Evolutionary conservation across 2,329 filamentous ascomycete species (phyloP), one percentile per base, ranked within the genome.

Genomic region (Incumbomyces delicatus): DNA sequence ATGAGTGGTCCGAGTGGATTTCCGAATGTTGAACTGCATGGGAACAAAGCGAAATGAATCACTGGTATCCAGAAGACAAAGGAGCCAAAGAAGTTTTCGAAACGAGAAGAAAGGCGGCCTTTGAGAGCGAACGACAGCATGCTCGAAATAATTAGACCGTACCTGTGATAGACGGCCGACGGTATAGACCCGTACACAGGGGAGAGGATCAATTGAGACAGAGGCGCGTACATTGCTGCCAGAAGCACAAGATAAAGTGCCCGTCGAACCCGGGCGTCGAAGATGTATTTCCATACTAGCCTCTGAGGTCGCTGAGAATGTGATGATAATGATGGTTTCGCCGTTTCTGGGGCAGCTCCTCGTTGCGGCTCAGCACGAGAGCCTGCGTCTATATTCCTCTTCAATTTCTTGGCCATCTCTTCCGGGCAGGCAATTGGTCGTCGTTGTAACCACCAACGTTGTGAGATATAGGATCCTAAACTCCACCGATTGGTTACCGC

Each of bases 141-240:
- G 50, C 80, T 78, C 22, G 78, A 80, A 2, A 76, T 68, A 56
- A 80, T 80, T 52, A 87, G 69, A 50, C 80, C 74, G 60, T 77
- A 76, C 43, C 73, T 68, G 62, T 95, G 90, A 63, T 82, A 84
- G 54, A 83, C 71, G 1, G 78, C 75, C 1, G 87, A 73, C 1
- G 90, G 85, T 32, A 94, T 85, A 13, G 82, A 80, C 44, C 92
- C 92, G 65, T 94, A 96, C 10, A 94, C 84, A 1, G 92, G 92
- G 16, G 87, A 85, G 30, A 96, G 72, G 33, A 78, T 81, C 52
- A 88, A 72, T 60, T 87, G 79, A 30, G 67, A 70, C 18, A 69
- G 55, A 29, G 63, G 62, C 4, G 68, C 67, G 50, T 63, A 70
- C 30, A 62, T 58, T 1, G 66, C 66, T 14, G 63, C 59, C 17